A percentile compares a stretch with the other conserved stretches of the same genome.
Conservation (phyloP, 1,284 basidiomycete genomes). For the Cystobasidiaceae sp. region DNA sequence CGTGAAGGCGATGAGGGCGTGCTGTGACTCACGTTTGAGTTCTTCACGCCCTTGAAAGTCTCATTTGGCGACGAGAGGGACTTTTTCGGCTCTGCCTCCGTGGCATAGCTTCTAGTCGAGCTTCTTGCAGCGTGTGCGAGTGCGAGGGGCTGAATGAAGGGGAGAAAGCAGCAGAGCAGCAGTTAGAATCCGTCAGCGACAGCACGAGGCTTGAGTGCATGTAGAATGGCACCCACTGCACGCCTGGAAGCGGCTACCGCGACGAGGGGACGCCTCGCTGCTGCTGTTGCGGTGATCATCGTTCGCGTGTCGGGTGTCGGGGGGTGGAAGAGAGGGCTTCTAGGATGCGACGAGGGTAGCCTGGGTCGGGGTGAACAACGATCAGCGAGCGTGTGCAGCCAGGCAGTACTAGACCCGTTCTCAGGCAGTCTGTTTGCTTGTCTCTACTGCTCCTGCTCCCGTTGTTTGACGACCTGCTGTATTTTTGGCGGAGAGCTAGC, state of each 20-base stretch:
- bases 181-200: no score
- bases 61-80: conserved; percentile 14
- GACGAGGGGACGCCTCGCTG: conserved; percentile 7
- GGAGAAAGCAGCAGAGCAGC: background rate
- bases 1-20: background rate
- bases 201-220: background rate
- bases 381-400: no score
- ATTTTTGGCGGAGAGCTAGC: no score
- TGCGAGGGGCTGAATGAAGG: background rate
- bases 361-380: no score
- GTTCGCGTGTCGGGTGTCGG: background rate
- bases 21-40: background rate
- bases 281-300: conserved; percentile 1
- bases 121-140: background rate
- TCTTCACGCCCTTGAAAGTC: conserved; percentile 27
- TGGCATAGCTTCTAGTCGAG: conserved; percentile 15
- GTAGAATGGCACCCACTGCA: background rate
- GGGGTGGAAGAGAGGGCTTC: background rate
- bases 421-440: no score
- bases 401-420: no score
- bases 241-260: background rate
- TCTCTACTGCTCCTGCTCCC: no score
- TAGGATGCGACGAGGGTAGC: no score
- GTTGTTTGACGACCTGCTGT: no score
- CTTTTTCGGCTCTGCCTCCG: conserved; percentile 25